A percentile compares a stretch with the other conserved stretches of the same genome.
Evolutionary conservation across 106 monocot genomes (phyloP).

Genomic region (Alisma plantagoaquatica): DNA sequence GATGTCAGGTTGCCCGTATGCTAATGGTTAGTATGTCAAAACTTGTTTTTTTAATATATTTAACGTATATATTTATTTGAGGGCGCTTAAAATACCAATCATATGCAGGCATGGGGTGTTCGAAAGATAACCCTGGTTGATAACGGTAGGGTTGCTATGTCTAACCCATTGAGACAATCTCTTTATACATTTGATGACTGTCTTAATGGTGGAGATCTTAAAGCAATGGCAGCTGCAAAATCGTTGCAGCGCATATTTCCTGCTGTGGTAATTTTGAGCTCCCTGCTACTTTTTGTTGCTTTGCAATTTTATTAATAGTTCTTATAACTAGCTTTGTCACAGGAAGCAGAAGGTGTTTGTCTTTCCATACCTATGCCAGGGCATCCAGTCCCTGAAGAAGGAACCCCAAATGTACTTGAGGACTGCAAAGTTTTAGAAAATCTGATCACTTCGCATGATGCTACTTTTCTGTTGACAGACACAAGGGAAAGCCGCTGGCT

Average conservation of each 20-base stretch:
- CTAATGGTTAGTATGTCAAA: slow-evolving; percentile 59
- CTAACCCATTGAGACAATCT: slow-evolving; percentile 86
- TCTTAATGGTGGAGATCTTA: slow-evolving; percentile 72
- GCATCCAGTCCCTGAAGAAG: slow-evolving; percentile 62
- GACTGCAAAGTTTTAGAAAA: slow-evolving; percentile 53
- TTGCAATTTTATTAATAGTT: not conserved
- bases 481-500: slow-evolving; percentile 98
- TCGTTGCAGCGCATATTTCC: slow-evolving; percentile 69
- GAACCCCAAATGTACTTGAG: slow-evolving; percentile 48
- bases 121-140: slow-evolving; percentile 90
- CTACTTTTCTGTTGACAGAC: slow-evolving; percentile 80
- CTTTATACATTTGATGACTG: slow-evolving; percentile 80
- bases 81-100: slow-evolving; percentile 6
- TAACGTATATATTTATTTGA: too few species aligned
- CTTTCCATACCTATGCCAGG: slow-evolving; percentile 97
- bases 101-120: slow-evolving; percentile 83
- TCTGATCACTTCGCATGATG: slow-evolving; percentile 81
- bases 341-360: slow-evolving; percentile 76
- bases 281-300: not conserved
- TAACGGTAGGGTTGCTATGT: slow-evolving; percentile 77
- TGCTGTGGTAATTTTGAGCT: slow-evolving; percentile 36
- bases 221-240: slow-evolving; percentile 69
- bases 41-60: too few species aligned
- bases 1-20: slow-evolving; percentile 97
- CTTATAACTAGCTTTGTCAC: not conserved